A percentile compares a stretch with the other conserved stretches of the same genome.
Evolutionary conservation across 2,329 filamentous ascomycete genomes (phyloP).

Genomic region (Sporothrix pallida): DNA sequence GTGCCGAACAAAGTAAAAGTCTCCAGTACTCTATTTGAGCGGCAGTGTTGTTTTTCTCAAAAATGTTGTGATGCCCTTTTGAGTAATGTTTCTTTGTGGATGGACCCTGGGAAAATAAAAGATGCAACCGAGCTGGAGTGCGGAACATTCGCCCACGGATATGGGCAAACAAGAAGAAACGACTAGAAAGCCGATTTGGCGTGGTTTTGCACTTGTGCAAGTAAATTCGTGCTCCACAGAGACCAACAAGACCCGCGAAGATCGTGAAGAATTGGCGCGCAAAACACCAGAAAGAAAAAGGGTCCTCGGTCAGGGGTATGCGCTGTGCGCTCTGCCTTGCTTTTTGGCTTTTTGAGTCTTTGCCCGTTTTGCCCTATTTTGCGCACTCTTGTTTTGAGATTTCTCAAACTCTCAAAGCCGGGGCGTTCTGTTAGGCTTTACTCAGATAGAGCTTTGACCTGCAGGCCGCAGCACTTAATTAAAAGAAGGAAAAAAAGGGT

Average conservation of each 20-base stretch:
- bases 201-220: neutral
- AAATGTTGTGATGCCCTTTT: neutral
- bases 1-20: neutral
- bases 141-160: neutral
- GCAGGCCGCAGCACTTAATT: conserved; percentile 18
- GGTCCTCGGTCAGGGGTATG: conserved; percentile 23
- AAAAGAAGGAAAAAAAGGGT: neutral
- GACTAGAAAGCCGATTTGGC: neutral
- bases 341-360: neutral
- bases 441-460: neutral
- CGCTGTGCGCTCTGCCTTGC: neutral
- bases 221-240: conserved; percentile 22
- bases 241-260: conserved; percentile 24
- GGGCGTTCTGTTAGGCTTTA: conserved; percentile 3
- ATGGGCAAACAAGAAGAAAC: conserved; percentile 9
- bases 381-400: too few species aligned
- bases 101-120: conserved; percentile 13
- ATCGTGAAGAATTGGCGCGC: conserved; percentile 26
- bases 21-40: conserved; percentile 13
- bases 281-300: neutral
- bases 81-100: neutral
- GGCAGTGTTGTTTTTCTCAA: neutral
- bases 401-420: conserved; percentile 4
- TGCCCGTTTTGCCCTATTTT: neutral
- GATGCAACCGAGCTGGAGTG: neutral